phyloP scores from a whole-genome alignment of 257 asterid species.

The Solanum corneliomulleri region DNA sequence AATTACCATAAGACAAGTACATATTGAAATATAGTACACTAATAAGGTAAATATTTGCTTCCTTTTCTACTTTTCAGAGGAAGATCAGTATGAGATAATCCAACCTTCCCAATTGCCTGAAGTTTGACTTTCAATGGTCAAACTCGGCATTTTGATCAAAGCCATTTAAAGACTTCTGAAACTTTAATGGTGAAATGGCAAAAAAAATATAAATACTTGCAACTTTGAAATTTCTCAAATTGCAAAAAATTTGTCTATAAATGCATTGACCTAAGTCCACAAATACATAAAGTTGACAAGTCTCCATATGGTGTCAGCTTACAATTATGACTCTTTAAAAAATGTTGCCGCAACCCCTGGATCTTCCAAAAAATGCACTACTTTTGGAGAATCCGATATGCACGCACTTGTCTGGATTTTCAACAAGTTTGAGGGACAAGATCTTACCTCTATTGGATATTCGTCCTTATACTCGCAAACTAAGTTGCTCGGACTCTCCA shows the following conservation, averaged over 20 bases:
- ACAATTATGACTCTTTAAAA: neutral
- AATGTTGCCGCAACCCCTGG: neutral
- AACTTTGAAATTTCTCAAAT: neutral
- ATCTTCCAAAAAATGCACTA: neutral
- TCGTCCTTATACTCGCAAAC: neutral
- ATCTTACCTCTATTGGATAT: neutral
- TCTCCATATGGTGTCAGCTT: neutral
- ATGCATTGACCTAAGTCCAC: neutral
- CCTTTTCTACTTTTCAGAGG: neutral
- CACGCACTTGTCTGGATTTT: neutral
- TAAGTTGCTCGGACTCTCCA: neutral
- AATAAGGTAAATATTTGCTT: neutral
- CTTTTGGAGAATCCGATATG: neutral
- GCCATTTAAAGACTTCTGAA: neutral
- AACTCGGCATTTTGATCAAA: neutral
- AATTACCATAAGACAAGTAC: neutral
- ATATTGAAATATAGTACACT: neutral
- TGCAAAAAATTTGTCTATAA: neutral
- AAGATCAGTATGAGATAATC: neutral
- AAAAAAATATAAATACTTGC: neutral
- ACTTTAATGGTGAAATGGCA: neutral
- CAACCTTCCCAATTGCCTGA: neutral
- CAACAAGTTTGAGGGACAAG: neutral
- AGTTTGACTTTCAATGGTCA: neutral
- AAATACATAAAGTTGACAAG: neutral